phyloP scores from a whole-genome alignment of 1,139 yeast genomes.

The Saccharomycopsis hybrid region DNA sequence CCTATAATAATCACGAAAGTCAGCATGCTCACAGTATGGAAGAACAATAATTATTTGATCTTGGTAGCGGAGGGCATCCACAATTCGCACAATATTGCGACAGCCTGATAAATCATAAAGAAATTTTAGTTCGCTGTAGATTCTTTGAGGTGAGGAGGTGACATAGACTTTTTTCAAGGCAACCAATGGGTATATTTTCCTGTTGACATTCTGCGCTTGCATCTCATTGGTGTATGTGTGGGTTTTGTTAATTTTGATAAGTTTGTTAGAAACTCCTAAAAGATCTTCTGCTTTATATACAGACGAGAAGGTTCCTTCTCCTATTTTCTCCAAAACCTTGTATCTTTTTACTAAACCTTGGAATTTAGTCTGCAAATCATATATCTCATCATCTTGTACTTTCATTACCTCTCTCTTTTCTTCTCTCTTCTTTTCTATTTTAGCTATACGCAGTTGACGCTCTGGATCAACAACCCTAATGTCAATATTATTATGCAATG shows the following conservation, averaged over 20 bases:
- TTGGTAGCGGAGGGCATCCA: conserved; percentile 78
- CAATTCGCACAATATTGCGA: conserved; percentile 74
- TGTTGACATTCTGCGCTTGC: not conserved
- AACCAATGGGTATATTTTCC: conserved; percentile 36
- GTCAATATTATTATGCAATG: too few species aligned
- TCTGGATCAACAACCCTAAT: too few species aligned
- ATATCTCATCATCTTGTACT: conserved; percentile 4
- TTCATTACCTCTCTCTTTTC: not conserved
- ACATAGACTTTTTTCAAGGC: conserved; percentile 93
- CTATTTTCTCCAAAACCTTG: conserved; percentile 73
- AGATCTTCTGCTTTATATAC: conserved; percentile 85
- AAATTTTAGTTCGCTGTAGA: conserved; percentile 76
- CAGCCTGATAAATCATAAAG: conserved; percentile 63
- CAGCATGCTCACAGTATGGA: conserved; percentile 88
- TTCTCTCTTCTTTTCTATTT: not conserved
- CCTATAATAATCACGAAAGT: conserved; percentile 80
- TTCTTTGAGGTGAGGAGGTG: conserved; percentile 89
- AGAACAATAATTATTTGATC: conserved; percentile 92
- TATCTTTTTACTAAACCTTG: conserved; percentile 55
- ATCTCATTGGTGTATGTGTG: too few species aligned
- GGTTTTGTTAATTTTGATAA: conserved; percentile 23
- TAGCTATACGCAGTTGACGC: too few species aligned
- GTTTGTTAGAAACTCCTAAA: conserved; percentile 34
- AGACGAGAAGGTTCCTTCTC: conserved; percentile 91
- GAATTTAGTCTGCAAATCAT: conserved; percentile 50